Evolutionary conservation across 2,329 filamentous ascomycete genomes (phyloP), one percentile per base, ranked within the genome.

Genomic region (Fusarium mexicanum): DNA sequence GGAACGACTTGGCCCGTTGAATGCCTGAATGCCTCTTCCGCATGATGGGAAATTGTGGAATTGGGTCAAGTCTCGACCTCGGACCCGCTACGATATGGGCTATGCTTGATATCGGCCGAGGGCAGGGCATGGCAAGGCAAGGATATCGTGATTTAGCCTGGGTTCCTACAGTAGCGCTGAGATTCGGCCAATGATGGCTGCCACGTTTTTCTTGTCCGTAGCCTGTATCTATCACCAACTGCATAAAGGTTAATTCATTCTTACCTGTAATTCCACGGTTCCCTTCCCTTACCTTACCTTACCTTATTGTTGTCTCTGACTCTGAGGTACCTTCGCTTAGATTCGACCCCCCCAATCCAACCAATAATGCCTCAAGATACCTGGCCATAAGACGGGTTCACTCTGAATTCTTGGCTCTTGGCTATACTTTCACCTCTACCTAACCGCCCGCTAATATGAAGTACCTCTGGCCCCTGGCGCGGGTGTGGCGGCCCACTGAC

Each of bases 1-100:
- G 40, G 50, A 86, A 91, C 11, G 88, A 93, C 74, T 96, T 59
- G 26, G 43, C 29, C 41, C 41, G 44, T 33, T 47, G 33, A 58
- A 62, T 47, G 37, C 40, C 31, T 50, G 33, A 37, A 62, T 37
- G 29, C 40, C 38, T 62, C 43, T 41, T 95, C 80, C 87, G 87
- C 18, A 83, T 96, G 83, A 64, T 53, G 51, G 35, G 44, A 50
- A 55, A 44, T 69, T 31, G 47, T 54, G 51, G 51, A 53, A 38
- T 24, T 47, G 41, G 60, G 35, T 35, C 13, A 37, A 50, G 60
- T 70, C 67, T 57, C 54, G 67, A 51, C 41, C 24, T 65, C 63
- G 55, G 66, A 62, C 66, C 64, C 64, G 55, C 55, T 55, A n/a
- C 35, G 29, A 33, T 46, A 43, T 33, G 47, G 41, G 40, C 35